Conservation (phyloP, 208 protist genomes). For the Trypanosoma rangeli region DNA sequence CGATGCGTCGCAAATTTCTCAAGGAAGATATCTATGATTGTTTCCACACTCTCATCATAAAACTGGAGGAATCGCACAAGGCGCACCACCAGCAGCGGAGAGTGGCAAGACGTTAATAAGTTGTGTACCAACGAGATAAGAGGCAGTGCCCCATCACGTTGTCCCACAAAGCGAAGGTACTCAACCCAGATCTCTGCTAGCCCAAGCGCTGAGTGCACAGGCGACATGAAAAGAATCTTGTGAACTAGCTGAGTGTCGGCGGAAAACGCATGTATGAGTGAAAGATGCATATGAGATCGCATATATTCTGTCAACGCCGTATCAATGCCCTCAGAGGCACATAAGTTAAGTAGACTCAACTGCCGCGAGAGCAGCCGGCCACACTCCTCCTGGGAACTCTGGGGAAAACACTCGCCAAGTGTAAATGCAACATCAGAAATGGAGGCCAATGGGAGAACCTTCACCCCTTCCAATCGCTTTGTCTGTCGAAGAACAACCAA, state of each 20-base stretch:
- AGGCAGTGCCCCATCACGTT: constrained; percentile 36
- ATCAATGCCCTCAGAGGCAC: constrained; percentile 31
- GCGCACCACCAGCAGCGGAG: constrained; percentile 20
- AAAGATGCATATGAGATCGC: constrained; percentile 48
- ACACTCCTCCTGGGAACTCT: constrained; percentile 33
- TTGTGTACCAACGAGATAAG: constrained; percentile 26
- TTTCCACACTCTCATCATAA: constrained; percentile 20
- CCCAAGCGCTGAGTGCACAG: constrained; percentile 28
- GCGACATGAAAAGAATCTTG: constrained; percentile 52
- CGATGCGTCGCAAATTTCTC: constrained; percentile 11
- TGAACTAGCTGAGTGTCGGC: constrained; percentile 40
- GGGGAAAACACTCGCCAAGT: constrained; percentile 30
- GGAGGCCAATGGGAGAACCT: constrained; percentile 53
- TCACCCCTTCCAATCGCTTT: constrained; percentile 29
- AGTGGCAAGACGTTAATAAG: constrained; percentile 18
- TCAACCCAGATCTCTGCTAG: constrained; percentile 49
- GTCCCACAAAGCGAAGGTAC: constrained; percentile 37
- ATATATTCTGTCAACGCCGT: constrained; percentile 36
- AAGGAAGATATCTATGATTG: constrained; percentile 4
- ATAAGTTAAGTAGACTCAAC: constrained; percentile 32
- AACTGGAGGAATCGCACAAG: constrained; percentile 18
- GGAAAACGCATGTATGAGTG: constrained; percentile 54
- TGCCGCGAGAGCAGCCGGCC: constrained; percentile 39
- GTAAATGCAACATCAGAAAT: constrained; percentile 61
- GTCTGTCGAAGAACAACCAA: constrained; percentile 44